These are phyloP conservation scores for Delitschia confertaspora DNA, from an alignment of 495 filamentous ascomycete species.

Conservation along the genomic window DNA sequence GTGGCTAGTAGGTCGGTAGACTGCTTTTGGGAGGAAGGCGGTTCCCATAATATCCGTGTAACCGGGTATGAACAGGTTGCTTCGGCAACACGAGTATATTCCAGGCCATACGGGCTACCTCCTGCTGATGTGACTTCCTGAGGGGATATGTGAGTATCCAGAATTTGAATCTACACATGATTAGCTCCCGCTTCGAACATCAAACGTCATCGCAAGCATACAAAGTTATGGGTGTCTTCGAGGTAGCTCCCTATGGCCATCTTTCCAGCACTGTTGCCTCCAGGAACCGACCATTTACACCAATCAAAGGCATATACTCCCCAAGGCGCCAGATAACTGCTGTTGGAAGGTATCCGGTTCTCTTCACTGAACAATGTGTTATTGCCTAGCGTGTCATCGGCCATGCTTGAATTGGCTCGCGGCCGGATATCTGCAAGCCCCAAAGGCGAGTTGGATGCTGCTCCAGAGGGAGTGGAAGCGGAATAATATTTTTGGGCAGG, in stretches of 20 bases:
- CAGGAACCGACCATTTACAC: slow-evolving; percentile 92
- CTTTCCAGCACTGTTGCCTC: slow-evolving; percentile 63
- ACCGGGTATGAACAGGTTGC: slow-evolving; percentile 97
- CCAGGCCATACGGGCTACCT: slow-evolving; percentile 62
- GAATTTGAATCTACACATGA: slow-evolving; percentile 77
- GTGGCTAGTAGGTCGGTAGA: slow-evolving; percentile 94
- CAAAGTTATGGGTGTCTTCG: slow-evolving; percentile 96
- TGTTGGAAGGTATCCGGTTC: slow-evolving; percentile 49
- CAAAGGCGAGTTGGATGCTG: slow-evolving; percentile 72
- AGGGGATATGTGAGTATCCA: slow-evolving; percentile 71
- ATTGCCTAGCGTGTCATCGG: slow-evolving; percentile 51
- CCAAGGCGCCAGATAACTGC: slow-evolving; percentile 94
- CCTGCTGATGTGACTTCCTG: slow-evolving; percentile 67
- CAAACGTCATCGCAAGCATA: slow-evolving; percentile 38
- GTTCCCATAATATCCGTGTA: slow-evolving; percentile 93
- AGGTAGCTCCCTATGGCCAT: slow-evolving; percentile 92
- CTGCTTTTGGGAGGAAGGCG: slow-evolving; percentile 91
- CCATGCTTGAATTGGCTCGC: slow-evolving; percentile 62
- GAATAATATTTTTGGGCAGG: slow-evolving; percentile 52
- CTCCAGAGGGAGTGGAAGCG: slow-evolving; percentile 56
- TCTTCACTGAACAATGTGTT: slow-evolving; percentile 40
- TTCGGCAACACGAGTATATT: slow-evolving; percentile 92
- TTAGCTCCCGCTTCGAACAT: too few species aligned
- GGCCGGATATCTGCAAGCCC: slow-evolving; percentile 86
- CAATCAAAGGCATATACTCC: slow-evolving; percentile 94